These are phyloP conservation scores for Boletus reticuloceps DNA, from an alignment of 768 basidiomycete species.

Conservation along the genomic window DNA sequence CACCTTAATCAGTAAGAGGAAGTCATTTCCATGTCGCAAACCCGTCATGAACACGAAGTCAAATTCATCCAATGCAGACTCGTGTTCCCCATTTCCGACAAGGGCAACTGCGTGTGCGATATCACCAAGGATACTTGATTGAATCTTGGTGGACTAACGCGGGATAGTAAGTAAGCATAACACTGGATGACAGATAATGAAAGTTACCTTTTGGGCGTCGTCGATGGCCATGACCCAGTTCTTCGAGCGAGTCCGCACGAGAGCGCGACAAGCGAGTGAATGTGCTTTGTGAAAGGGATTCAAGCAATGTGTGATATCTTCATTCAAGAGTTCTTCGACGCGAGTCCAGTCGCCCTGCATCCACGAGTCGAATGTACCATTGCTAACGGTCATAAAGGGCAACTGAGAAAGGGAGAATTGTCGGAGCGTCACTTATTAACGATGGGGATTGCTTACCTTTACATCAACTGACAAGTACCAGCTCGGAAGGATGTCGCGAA, in stretches of 20 bases:
- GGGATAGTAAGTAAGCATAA: neutral
- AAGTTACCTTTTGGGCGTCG: conserved; percentile 4
- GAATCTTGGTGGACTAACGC: neutral
- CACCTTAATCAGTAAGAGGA: conserved; percentile 10
- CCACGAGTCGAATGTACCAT: neutral
- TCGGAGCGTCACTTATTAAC: neutral
- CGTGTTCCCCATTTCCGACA: neutral
- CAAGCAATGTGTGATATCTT: neutral
- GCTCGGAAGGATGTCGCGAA: neutral
- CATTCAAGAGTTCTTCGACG: neutral
- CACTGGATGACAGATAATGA: rapidly evolving
- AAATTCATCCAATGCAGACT: neutral
- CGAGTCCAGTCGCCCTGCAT: neutral
- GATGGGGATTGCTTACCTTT: neutral
- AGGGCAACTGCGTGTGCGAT: conserved; percentile 1
- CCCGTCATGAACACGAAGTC: conserved; percentile 1
- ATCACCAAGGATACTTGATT: conserved; percentile 4
- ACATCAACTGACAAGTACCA: neutral
- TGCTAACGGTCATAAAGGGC: neutral
- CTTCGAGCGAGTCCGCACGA: neutral
- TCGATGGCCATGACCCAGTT: neutral
- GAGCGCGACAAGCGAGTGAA: neutral
- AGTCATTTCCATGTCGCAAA: neutral
- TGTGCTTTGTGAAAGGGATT: neutral
- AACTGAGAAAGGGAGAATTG: neutral